A percentile compares a stretch with the other conserved stretches of the same genome.
phyloP scores from a whole-genome alignment of 2,329 filamentous ascomycete genomes.

The Cladosporium sphaerospermum region DNA sequence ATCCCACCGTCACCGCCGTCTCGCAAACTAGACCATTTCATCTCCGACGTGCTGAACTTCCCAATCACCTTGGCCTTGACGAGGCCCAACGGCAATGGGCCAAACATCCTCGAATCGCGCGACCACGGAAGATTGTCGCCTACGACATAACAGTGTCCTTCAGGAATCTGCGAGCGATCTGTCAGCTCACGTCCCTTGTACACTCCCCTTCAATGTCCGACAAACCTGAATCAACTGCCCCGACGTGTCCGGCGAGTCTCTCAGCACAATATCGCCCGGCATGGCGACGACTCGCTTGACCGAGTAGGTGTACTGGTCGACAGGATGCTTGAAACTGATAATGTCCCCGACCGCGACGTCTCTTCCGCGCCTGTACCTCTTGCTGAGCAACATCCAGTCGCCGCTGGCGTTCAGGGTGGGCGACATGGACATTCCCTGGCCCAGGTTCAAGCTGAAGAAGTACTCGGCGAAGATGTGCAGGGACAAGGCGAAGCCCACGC shows the following conservation, averaged over 20 bases:
- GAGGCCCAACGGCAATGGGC: constrained; percentile 77
- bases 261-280: constrained; percentile 62
- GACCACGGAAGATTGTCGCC: constrained; percentile 85
- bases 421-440: constrained; percentile 77
- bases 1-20: constrained; percentile 10
- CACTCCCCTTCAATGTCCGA: neutral
- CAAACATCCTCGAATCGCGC: constrained; percentile 79
- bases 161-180: constrained; percentile 59
- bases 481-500: constrained; percentile 11
- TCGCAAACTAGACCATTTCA: neutral
- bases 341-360: constrained; percentile 72
- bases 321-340: constrained; percentile 70
- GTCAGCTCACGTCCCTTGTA: constrained; percentile 2
- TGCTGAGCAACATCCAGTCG: constrained; percentile 64
- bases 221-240: constrained; percentile 59
- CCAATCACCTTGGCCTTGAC: constrained; percentile 75
- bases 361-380: constrained; percentile 62
- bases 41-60: constrained; percentile 7
- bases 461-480: constrained; percentile 43
- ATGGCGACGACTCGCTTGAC: constrained; percentile 67
- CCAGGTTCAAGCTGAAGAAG: constrained; percentile 53
- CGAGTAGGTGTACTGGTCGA: constrained; percentile 45
- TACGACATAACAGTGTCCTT: constrained; percentile 84
- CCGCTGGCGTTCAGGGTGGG: constrained; percentile 67
- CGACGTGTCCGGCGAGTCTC: constrained; percentile 50